phyloP scores from a whole-genome alignment of 169 alveolate species.

The Eimeria necatrix region DNA sequence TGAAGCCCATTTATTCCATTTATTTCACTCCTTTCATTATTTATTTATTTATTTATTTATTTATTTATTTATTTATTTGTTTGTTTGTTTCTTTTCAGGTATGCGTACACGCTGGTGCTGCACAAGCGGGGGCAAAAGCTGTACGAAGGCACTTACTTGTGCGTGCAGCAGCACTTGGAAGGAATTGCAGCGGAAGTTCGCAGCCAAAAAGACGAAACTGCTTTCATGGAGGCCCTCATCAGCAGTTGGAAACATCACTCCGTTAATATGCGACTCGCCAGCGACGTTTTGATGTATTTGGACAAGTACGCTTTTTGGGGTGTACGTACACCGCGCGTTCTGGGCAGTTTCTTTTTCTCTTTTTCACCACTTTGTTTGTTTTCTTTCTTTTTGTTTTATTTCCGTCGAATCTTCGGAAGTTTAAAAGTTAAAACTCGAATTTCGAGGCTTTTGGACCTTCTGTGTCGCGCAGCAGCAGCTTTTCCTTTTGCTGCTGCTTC shows the following conservation, averaged over 20 bases:
- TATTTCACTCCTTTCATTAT: too few relatives aligned
- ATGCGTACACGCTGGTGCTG: conserved; percentile 71
- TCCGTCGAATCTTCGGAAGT: too few relatives aligned
- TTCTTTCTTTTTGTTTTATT: too few relatives aligned
- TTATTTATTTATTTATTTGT: too few relatives aligned
- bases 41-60: too few relatives aligned
- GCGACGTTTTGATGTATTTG: conserved; percentile 75
- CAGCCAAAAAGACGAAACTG: not conserved
- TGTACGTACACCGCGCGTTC: too few relatives aligned
- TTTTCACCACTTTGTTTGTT: not conserved
- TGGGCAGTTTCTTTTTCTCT: not conserved
- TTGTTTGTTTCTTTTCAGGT: not conserved
- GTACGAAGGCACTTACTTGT: conserved; percentile 69
- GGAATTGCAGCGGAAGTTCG: conserved; percentile 19
- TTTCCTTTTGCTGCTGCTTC: too few relatives aligned
- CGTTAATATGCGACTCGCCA: conserved; percentile 56
- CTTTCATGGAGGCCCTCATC: conserved; percentile 21
- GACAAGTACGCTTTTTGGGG: too few relatives aligned
- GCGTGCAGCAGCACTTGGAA: conserved; percentile 54
- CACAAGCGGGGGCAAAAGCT: conserved; percentile 64
- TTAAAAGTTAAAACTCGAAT: too few relatives aligned
- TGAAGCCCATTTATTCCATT: not conserved
- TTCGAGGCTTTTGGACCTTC: too few relatives aligned
- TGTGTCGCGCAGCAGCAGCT: too few relatives aligned
- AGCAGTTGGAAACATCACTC: conserved; percentile 51